Evolutionary conservation across 148 eudicot genomes (phyloP).

Genomic region (Chenopodium album): DNA sequence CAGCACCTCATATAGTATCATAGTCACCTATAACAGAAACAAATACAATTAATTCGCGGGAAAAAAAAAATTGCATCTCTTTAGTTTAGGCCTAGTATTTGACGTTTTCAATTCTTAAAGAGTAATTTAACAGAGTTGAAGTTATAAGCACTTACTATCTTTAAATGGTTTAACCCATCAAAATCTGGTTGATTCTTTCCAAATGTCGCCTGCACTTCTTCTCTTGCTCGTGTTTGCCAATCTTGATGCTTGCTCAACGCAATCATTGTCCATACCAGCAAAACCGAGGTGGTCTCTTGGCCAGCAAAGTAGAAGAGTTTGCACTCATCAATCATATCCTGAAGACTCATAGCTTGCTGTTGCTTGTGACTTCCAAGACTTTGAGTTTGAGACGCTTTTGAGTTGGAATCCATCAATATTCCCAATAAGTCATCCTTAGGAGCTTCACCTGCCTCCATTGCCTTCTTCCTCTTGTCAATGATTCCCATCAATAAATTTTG

Average conservation of each 20-base stretch:
- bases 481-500: slow-evolving; percentile 22
- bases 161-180: slow-evolving; percentile 36
- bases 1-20: slow-evolving; percentile 53
- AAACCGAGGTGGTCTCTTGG: slow-evolving; percentile 38
- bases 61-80: too few species aligned
- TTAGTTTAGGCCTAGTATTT: too few species aligned
- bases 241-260: slow-evolving; percentile 36
- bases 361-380: slow-evolving; percentile 15
- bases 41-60: not conserved
- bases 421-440: slow-evolving; percentile 33
- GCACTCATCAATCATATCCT: slow-evolving; percentile 39
- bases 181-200: slow-evolving; percentile 35
- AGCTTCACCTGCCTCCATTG: slow-evolving; percentile 34
- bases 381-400: slow-evolving; percentile 19
- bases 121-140: too few species aligned
- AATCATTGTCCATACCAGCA: slow-evolving; percentile 42
- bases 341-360: slow-evolving; percentile 24
- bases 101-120: too few species aligned
- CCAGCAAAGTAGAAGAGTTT: slow-evolving; percentile 46
- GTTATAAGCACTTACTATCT: slow-evolving; percentile 25
- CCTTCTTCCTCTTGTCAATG: slow-evolving; percentile 30
- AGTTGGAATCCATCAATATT: slow-evolving; percentile 35
- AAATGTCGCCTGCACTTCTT: slow-evolving; percentile 34
- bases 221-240: slow-evolving; percentile 39
- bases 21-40: slow-evolving; percentile 37